These are phyloP conservation scores for Lecanicillium sp. DNA, from an alignment of 2,329 filamentous ascomycete species.

Conservation along the genomic window DNA sequence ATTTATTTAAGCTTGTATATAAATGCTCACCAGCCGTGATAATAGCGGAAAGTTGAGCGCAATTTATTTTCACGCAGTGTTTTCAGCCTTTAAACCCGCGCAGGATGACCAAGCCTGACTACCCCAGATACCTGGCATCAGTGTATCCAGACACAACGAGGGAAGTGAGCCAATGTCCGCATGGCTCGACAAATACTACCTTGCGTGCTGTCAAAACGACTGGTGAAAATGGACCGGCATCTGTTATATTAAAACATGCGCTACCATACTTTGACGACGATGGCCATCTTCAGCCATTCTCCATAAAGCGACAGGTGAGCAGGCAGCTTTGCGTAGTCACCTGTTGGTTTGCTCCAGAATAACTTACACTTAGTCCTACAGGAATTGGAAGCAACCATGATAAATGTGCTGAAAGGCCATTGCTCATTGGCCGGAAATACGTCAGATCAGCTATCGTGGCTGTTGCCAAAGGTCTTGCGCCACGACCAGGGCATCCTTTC, in stretches of 20 bases:
- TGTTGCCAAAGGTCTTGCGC: not conserved
- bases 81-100: not conserved
- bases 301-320: slow-evolving; percentile 3
- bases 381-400: slow-evolving; percentile 2
- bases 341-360: not conserved
- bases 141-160: slow-evolving; percentile 1
- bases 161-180: not conserved
- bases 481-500: not conserved
- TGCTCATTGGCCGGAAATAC: not conserved
- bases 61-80: not conserved
- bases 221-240: slow-evolving; percentile 2
- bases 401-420: not conserved
- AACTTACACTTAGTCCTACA: not conserved
- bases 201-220: slow-evolving; percentile 1
- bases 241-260: slow-evolving; percentile 5
- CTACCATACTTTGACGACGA: slow-evolving; percentile 7
- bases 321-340: too few species aligned
- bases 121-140: not conserved
- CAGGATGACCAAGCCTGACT: slow-evolving; percentile 3
- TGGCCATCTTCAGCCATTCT: slow-evolving; percentile 4
- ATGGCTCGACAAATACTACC: slow-evolving; percentile 8
- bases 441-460: not conserved
- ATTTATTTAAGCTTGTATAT: not conserved
- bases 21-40: not conserved
- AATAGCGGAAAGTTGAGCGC: not conserved